A percentile compares a stretch with the other conserved stretches of the same genome.
phyloP scores from a whole-genome alignment of 331 rosid genomes.

The Spiraea crenata region DNA sequence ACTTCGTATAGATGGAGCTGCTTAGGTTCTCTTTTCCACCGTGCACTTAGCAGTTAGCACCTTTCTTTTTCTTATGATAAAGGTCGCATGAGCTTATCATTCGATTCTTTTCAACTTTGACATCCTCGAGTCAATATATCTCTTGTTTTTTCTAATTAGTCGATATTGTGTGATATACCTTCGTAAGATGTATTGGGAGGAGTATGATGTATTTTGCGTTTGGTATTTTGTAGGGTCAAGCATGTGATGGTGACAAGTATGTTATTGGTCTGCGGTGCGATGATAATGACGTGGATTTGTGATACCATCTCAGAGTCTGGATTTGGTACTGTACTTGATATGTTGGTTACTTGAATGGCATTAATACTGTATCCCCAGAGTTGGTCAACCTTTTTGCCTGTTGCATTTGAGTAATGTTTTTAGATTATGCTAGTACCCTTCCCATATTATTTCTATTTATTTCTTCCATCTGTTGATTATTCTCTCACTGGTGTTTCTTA shows the following conservation, averaged over 20 bases:
- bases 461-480: not conserved
- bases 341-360: slow-evolving; percentile 14
- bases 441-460: not conserved
- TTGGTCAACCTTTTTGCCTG: not conserved
- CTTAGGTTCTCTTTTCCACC: not conserved
- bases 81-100: not conserved
- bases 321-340: slow-evolving; percentile 57
- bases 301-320: slow-evolving; percentile 97
- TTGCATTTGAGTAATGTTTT: not conserved
- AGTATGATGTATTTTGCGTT: slow-evolving; percentile 20
- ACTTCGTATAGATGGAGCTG: not conserved
- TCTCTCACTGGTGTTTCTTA: slow-evolving; percentile 26
- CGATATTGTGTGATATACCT: not conserved
- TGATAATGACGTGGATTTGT: slow-evolving; percentile 91
- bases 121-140: not conserved
- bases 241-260: slow-evolving; percentile 81
- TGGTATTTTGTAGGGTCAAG: slow-evolving; percentile 62
- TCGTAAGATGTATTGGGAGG: slow-evolving; percentile 12
- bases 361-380: not conserved
- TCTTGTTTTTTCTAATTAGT: not conserved
- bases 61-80: not conserved
- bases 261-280: slow-evolving; percentile 89
- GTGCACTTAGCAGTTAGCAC: not conserved
- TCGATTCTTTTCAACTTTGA: no score
- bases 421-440: not conserved